Evolutionary conservation across 139 green algal species (phyloP).

Genomic region (Deuterostichococcus epilithicus): DNA sequence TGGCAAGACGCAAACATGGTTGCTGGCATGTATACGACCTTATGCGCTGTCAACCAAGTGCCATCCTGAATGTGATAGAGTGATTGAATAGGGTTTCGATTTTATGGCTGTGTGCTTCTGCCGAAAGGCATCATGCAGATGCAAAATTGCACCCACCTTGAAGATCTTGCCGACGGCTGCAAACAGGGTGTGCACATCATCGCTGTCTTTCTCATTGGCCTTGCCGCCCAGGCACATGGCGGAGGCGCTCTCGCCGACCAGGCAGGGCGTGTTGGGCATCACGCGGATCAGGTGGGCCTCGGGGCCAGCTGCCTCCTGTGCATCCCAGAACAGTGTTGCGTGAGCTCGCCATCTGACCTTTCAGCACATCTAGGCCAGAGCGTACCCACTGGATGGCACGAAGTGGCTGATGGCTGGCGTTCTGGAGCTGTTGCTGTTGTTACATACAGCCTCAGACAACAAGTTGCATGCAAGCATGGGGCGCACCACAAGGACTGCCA

Average conservation of each 20-base stretch:
- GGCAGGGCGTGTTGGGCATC: slow-evolving; percentile 97
- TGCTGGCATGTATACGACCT: too few relatives aligned
- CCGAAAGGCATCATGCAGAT: too few relatives aligned
- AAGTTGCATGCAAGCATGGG: slow-evolving; percentile 13
- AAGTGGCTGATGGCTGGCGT: background rate
- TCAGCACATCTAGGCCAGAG: too few relatives aligned
- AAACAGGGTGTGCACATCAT: slow-evolving; percentile 66
- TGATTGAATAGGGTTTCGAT: too few relatives aligned
- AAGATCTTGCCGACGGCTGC: slow-evolving; percentile 66
- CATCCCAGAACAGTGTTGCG: background rate
- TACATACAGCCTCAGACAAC: background rate
- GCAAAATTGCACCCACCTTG: slow-evolving; percentile 18
- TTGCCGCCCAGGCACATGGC: slow-evolving; percentile 80
- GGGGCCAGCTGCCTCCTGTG: slow-evolving; percentile 55
- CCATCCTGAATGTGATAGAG: too few relatives aligned
- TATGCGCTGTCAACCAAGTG: too few relatives aligned
- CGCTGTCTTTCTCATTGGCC: slow-evolving; percentile 50
- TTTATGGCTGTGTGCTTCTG: too few relatives aligned
- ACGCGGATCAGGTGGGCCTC: slow-evolving; percentile 74
- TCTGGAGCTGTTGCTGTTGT: background rate
- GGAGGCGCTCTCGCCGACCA: slow-evolving; percentile 84
- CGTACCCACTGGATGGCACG: background rate
- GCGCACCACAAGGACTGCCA: slow-evolving; percentile 32
- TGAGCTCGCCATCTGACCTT: too few relatives aligned
- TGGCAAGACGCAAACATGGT: too few relatives aligned